A percentile compares a stretch with the other conserved stretches of the same genome.
Conservation (phyloP, 306 rosid genomes). For the Purshia tridentata region DNA sequence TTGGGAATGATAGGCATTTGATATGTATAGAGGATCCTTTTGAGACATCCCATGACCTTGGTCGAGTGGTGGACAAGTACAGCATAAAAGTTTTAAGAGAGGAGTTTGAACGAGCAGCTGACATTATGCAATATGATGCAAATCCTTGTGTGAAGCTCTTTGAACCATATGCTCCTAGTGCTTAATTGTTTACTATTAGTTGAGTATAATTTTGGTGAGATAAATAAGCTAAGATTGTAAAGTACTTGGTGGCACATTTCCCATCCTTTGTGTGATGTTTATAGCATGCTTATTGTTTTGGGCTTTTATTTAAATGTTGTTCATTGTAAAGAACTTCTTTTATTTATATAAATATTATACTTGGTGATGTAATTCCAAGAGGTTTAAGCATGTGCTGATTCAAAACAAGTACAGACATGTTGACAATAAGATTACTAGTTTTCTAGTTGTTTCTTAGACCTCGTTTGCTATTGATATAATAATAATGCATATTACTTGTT, state of each 20-base stretch:
- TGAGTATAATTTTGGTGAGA: conserved; percentile 30
- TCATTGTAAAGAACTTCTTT: not conserved
- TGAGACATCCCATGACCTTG: conserved; percentile 87
- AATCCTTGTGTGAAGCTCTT: conserved; percentile 84
- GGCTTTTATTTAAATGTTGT: not conserved
- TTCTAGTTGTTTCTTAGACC: too few species aligned
- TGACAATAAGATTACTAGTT: not conserved
- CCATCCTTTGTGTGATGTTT: not conserved
- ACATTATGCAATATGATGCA: conserved; percentile 71
- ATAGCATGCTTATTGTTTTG: not conserved
- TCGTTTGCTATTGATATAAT: too few species aligned
- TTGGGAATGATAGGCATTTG: conserved; percentile 89
- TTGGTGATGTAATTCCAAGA: not conserved
- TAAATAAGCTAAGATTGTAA: conserved; percentile 9
- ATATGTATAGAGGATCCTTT: conserved; percentile 99
- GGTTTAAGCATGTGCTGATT: not conserved
- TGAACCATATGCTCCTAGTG: conserved; percentile 58
- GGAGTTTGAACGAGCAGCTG: conserved; percentile 96
- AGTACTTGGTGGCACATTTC: not conserved
- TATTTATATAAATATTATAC: not conserved
- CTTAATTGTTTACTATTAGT: conserved; percentile 1
- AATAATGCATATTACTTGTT: too few species aligned
- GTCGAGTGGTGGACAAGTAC: conserved; percentile 86
- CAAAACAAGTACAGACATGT: not conserved
- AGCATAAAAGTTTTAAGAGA: conserved; percentile 91